Base-by-base conservation (phyloP, 805 yeast species). In the Candida succiphila region DNA sequence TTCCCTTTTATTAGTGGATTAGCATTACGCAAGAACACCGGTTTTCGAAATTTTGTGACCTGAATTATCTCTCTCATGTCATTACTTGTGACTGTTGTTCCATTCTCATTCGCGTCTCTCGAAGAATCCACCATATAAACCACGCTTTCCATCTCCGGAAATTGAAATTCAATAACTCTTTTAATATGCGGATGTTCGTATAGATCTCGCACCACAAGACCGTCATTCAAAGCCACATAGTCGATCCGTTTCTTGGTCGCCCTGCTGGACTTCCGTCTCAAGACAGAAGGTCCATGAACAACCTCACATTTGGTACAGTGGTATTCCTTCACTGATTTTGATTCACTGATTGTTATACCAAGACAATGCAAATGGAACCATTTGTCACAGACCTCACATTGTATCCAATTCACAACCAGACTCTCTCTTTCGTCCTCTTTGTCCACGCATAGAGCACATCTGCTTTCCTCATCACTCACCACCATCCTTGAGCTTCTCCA, bases 211-310 rank as follows among this genome's bases (percentile, higher is more conserved):
- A 52, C 65, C 62, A 61, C 51, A 25, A 75, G 79, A 5, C 95
- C 94, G 35, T 77, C 79, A 50, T 86, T 72, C 44, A 86, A 60
- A 0, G 94, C 92, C 8, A 73, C 76, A 48, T 86, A 86, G 49
- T 86, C 94, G 29, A 87, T 69, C 33, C 65, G 64, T n/a, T 61
- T 56, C 27, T 62, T 58, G 27, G 46, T 43, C 13, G 67, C 57
- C 17, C 95, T 58, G 28, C 66, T 60, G 36, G 84, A 76, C 25
- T 63, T 63, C 26, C 88, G 57, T 35, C 63, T 69, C 33, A 51
- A 48, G 13, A 63, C 48, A 5, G 78, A 64, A 0, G 75, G 70
- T 1, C 85, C 85, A 33, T 63, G 51, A 15, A 42, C 41, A 10
- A 37, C 36, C 5, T 42, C 47, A 48, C 88, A 82, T 1, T 44